Percentiles rank a stretch among this genome's conserved stretches.
These are phyloP conservation scores for Hyparrhenia diplandra DNA, from an alignment of 176 grass and related monocot species.

Conservation along the genomic window DNA sequence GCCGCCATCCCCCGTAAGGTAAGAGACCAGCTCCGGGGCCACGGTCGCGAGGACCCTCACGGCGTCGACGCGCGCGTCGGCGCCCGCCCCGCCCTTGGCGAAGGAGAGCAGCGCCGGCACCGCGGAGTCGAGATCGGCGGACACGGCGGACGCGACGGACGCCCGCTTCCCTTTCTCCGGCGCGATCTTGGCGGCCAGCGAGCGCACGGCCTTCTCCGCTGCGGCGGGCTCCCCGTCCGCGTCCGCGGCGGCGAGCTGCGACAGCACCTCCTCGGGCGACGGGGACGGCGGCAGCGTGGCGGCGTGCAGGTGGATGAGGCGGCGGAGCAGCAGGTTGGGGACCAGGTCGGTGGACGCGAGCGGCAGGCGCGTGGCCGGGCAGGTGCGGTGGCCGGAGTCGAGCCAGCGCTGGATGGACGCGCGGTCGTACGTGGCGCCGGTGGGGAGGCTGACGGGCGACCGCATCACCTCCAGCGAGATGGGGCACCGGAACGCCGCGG, in stretches of 20 bases:
- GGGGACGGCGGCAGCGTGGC: no score
- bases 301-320: no score
- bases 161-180: conserved; percentile 52
- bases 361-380: conserved; percentile 58
- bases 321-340: conserved; percentile 59
- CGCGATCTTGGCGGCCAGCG: conserved; percentile 39
- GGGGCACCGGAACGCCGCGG: no score
- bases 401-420: conserved; percentile 88
- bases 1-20: no score
- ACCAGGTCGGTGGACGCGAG: conserved; percentile 68
- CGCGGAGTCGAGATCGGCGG: conserved; percentile 37
- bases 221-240: not conserved
- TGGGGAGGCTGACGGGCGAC: no score
- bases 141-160: conserved; percentile 27
- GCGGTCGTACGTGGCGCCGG: no score
- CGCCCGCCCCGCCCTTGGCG: conserved; percentile 40
- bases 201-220: conserved; percentile 48
- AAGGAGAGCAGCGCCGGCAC: conserved; percentile 39
- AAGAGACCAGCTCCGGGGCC: no score
- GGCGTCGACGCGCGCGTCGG: no score
- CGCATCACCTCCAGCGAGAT: no score
- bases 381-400: conserved; percentile 67
- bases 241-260: no score
- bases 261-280: no score
- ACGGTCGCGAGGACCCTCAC: no score